phyloP scores from a whole-genome alignment of 345 rosid species.

The Chamaenerion angustifolium region DNA sequence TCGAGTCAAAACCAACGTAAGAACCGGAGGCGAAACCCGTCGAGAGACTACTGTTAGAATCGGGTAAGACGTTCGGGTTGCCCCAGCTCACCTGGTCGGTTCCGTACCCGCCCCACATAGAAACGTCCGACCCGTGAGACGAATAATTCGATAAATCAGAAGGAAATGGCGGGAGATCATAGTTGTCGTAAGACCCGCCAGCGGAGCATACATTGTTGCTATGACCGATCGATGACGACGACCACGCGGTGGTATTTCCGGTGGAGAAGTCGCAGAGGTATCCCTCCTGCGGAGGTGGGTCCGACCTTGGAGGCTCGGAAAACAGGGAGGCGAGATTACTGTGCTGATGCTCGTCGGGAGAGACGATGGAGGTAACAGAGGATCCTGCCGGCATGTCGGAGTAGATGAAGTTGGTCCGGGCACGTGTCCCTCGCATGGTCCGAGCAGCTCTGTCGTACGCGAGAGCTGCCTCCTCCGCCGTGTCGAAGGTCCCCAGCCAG shows the following conservation, averaged over 20 bases:
- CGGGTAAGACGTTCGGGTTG: constrained; percentile 12
- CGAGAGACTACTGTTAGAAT: constrained; percentile 3
- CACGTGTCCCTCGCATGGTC: constrained; percentile 60
- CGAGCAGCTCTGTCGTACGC: constrained; percentile 76
- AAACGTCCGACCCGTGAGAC: constrained; percentile 5
- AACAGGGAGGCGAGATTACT: too few species aligned
- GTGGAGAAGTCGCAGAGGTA: too few species aligned
- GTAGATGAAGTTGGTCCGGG: constrained; percentile 76
- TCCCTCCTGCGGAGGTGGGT: neutral
- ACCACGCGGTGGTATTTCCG: too few species aligned
- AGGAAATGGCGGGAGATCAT: constrained; percentile 51
- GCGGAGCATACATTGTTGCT: constrained; percentile 6
- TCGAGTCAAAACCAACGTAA: constrained; percentile 28
- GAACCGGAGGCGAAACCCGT: too few species aligned
- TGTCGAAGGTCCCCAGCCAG: constrained; percentile 82
- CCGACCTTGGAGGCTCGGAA: constrained; percentile 5
- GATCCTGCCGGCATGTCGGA: constrained; percentile 70
- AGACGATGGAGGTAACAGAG: constrained; percentile 58
- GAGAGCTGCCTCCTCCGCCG: constrained; percentile 75
- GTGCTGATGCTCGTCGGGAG: constrained; percentile 22
- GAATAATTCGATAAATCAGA: constrained; percentile 12
- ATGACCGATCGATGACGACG: too few species aligned
- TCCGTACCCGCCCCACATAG: constrained; percentile 13
- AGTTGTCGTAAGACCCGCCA: constrained; percentile 14
- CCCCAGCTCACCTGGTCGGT: constrained; percentile 8